Evolutionary conservation across 192 early-diverging fungal genomes (phyloP), one percentile per base, ranked within the genome.

Genomic region (Umbelopsis sp.): DNA sequence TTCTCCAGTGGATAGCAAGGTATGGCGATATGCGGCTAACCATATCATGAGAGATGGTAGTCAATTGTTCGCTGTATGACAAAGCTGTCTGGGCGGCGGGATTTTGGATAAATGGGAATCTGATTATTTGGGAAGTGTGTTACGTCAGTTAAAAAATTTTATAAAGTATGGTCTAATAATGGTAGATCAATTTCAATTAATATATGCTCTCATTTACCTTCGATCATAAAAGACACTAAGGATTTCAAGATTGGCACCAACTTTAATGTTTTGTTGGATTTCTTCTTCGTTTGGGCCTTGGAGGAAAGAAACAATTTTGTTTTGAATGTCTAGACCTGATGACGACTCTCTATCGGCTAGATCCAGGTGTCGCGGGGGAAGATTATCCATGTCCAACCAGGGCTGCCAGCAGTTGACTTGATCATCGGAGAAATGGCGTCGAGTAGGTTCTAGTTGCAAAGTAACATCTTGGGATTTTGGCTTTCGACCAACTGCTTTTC

Each of bases 1-100:
- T 77, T 34, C 80, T 51, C 80, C 80, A 81, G 68, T 81, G 80
- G 16, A 81, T 73, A 21, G 73, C 80, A 1, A 74, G 50, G 53
- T 75, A 81, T 21, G 73, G 73, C 0, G 41, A 17, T 22, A 78
- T 38, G 22, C 29, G 24, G 24, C 21, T 32, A 0, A 69, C 62
- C 22, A 70, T 71, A n/a, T 51, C 22, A 45, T 71, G 49, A 20
- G 77, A 68, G 8, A 71, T 21, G 2, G 29, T 12, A 12, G 65
- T 38, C 6, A 74, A 14, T 38, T 71, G 67, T 26, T 69, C 25
- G 53, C 69, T 78, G 56, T 78, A 78, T 1, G 72, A 47, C 29
- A 75, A 75, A 22, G 62, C 41, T 7, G 25, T 31, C 11, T 67
- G 34, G 1, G 69, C 50, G 16, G 51, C 59, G 49, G 62, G 38